A percentile compares a stretch with the other conserved stretches of the same genome.
Evolutionary conservation across 2,329 filamentous ascomycete genomes (phyloP).

Genomic region (Pseudovirgaria hyperparasitica): DNA sequence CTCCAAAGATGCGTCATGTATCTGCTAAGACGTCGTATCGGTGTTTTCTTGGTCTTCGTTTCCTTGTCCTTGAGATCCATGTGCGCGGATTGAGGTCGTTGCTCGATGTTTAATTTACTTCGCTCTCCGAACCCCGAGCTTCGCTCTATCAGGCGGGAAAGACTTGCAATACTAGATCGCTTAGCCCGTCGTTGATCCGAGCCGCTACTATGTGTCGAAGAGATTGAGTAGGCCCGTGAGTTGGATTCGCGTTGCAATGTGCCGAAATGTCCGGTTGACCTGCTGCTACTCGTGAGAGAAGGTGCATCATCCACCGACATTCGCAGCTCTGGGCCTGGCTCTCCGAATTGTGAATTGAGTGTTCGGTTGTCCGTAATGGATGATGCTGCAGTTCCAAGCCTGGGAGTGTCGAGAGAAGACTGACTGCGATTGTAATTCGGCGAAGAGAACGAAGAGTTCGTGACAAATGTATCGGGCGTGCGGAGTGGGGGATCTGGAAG

Average conservation of each 20-base stretch:
- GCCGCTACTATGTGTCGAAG: constrained; percentile 25
- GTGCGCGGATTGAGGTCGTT: constrained; percentile 33
- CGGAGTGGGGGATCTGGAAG: constrained; percentile 38
- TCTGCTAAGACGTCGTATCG: constrained; percentile 59
- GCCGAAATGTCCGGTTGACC: constrained; percentile 61
- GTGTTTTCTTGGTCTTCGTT: constrained; percentile 51
- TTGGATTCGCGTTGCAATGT: too few species aligned
- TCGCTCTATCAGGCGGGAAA: constrained; percentile 64
- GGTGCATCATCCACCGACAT: constrained; percentile 63
- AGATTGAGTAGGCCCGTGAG: constrained; percentile 28
- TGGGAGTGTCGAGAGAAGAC: constrained; percentile 55
- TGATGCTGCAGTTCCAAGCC: constrained; percentile 63
- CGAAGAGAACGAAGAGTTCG: constrained; percentile 47
- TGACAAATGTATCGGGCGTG: constrained; percentile 52
- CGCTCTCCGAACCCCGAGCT: constrained; percentile 53
- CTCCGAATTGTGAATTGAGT: constrained; percentile 60
- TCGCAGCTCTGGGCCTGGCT: constrained; percentile 58
- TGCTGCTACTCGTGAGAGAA: constrained; percentile 61
- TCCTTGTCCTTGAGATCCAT: constrained; percentile 45
- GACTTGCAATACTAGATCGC: constrained; percentile 62
- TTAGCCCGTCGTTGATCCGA: constrained; percentile 47
- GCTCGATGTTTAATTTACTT: constrained; percentile 62
- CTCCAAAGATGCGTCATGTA: constrained; percentile 77
- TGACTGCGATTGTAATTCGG: constrained; percentile 50
- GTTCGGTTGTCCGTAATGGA: constrained; percentile 59